Percentiles rank a stretch among this genome's conserved stretches.
These are phyloP conservation scores for Rhizopus microsporus DNA, from an alignment of 371 early-diverging fungal genomes.

Conservation along the genomic window DNA sequence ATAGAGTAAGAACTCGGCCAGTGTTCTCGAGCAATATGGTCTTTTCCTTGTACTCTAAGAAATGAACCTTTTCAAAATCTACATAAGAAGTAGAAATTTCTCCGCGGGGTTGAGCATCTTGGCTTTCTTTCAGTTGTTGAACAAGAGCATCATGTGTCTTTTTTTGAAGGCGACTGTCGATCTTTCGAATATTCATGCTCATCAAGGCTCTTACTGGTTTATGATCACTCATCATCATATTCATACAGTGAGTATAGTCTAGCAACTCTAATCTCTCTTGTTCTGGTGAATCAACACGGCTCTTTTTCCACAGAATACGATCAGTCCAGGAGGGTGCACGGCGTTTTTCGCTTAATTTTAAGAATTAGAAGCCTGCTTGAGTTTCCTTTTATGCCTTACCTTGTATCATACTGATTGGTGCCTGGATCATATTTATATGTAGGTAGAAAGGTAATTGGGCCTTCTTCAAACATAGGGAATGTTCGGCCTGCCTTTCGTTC, in stretches of 20 bases:
- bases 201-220: conserved; percentile 87
- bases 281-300: conserved; percentile 14
- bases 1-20: conserved; percentile 74
- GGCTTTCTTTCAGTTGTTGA: conserved; percentile 74
- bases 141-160: conserved; percentile 59
- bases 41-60: conserved; percentile 58
- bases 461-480: conserved; percentile 86
- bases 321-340: conserved; percentile 94
- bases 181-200: conserved; percentile 49
- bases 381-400: conserved; percentile 37
- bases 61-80: conserved; percentile 82
- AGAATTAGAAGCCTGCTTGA: not conserved
- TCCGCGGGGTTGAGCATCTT: conserved; percentile 83
- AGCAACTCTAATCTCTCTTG: conserved; percentile 37
- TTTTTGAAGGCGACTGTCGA: conserved; percentile 59
- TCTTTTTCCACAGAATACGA: conserved; percentile 84
- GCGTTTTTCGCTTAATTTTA: conserved; percentile 66
- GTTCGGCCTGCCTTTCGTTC: conserved; percentile 49
- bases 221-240: conserved; percentile 83
- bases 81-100: conserved; percentile 61
- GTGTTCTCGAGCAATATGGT: conserved; percentile 70
- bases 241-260: conserved; percentile 64
- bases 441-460: conserved; percentile 77
- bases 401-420: conserved; percentile 81
- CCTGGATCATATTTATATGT: conserved; percentile 95